These are phyloP conservation scores for Colletotrichum melonis DNA, from an alignment of 2,329 filamentous ascomycete species.

Conservation along the genomic window DNA sequence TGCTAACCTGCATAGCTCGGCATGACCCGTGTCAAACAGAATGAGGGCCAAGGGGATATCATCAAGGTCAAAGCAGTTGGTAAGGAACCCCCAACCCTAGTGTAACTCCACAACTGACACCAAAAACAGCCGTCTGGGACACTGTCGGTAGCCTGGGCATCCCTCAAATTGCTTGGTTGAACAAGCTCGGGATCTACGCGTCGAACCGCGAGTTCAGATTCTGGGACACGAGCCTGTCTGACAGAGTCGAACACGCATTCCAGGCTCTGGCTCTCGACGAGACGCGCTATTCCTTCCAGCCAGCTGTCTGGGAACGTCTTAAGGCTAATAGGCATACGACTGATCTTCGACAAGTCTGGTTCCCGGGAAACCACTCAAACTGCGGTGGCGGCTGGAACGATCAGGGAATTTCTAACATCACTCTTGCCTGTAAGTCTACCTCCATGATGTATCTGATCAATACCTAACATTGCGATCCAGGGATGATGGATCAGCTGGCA, in stretches of 20 bases:
- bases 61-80: conserved; percentile 61
- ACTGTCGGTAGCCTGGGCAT: conserved; percentile 58
- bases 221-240: conserved; percentile 64
- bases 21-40: conserved; percentile 56
- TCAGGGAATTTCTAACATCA: conserved; percentile 55
- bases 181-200: conserved; percentile 57
- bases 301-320: conserved; percentile 64
- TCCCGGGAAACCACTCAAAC: conserved; percentile 78
- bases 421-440: conserved; percentile 49
- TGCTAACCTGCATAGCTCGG: conserved; percentile 1
- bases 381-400: conserved; percentile 75
- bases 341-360: conserved; percentile 68
- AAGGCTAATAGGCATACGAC: conserved; percentile 51
- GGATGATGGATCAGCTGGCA: conserved; percentile 68
- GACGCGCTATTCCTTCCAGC: conserved; percentile 63
- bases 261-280: conserved; percentile 71
- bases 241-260: conserved; percentile 67
- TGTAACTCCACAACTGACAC: conserved; percentile 36
- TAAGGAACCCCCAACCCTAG: conserved; percentile 21
- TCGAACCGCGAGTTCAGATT: conserved; percentile 63
- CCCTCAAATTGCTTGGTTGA: conserved; percentile 57
- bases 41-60: conserved; percentile 48
- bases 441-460: background rate
- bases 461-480: conserved; percentile 40
- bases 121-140: conserved; percentile 51